Percentiles rank a stretch among this genome's conserved stretches.
phyloP scores from a whole-genome alignment of 495 filamentous ascomycete genomes.

The Schizothecium vesticola region DNA sequence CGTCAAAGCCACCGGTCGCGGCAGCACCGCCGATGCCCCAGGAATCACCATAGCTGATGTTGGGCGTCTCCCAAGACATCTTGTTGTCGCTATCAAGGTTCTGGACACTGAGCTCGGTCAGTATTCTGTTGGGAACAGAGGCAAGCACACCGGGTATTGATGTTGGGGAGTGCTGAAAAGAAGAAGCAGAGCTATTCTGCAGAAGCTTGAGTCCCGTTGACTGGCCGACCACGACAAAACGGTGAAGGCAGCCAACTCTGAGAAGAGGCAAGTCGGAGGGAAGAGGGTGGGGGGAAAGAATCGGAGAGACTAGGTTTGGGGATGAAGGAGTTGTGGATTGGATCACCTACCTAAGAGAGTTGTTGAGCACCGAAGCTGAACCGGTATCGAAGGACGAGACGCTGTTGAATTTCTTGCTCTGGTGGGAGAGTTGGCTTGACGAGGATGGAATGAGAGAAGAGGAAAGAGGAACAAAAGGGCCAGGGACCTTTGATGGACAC shows the following conservation, averaged over 20 bases:
- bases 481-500: background rate
- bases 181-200: too few relatives aligned
- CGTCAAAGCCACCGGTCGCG: background rate
- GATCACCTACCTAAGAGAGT: background rate
- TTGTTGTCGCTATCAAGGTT: background rate
- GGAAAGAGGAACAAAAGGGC: background rate
- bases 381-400: background rate
- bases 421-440: background rate
- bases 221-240: background rate
- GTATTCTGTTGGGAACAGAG: background rate
- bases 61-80: background rate
- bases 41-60: background rate
- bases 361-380: background rate
- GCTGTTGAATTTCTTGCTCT: background rate
- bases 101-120: background rate
- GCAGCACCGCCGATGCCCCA: background rate
- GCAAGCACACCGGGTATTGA: background rate
- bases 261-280: background rate
- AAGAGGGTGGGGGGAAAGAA: background rate
- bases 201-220: too few relatives aligned
- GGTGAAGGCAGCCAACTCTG: background rate
- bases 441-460: background rate
- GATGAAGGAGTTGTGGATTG: background rate
- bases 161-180: background rate
- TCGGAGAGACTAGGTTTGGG: background rate